Evolutionary conservation across 176 grass and related monocot species (phyloP).

Genomic region (Canna indica): DNA sequence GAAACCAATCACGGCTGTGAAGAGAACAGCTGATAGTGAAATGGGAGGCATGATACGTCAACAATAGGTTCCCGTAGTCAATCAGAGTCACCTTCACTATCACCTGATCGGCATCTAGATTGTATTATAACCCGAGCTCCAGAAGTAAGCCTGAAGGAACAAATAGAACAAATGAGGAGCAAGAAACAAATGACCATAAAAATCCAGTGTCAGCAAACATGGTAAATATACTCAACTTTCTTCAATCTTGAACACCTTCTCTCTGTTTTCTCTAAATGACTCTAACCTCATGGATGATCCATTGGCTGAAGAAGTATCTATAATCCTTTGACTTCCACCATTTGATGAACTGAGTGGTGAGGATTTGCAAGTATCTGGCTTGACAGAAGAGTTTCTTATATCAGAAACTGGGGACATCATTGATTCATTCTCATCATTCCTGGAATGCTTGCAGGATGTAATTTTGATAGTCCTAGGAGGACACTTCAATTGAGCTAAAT

Average conservation of each 20-base stretch:
- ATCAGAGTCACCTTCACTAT: conserved; percentile 58
- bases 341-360: conserved; percentile 62
- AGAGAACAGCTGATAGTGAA: conserved; percentile 10
- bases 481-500: conserved; percentile 50
- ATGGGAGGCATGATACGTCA: conserved; percentile 21
- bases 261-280: conserved; percentile 64
- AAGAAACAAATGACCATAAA: conserved; percentile 2
- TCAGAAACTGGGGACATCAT: conserved; percentile 42
- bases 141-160: conserved; percentile 76
- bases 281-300: conserved; percentile 56
- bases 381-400: conserved; percentile 31
- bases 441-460: conserved; percentile 57
- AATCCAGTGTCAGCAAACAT: neutral
- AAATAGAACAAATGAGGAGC: conserved; percentile 4
- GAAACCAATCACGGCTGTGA: neutral
- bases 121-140: conserved; percentile 89
- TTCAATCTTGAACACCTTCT: no score
- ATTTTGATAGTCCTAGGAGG: conserved; percentile 67
- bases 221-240: conserved; percentile 71
- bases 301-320: conserved; percentile 36
- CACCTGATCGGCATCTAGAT: conserved; percentile 49
- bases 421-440: conserved; percentile 30
- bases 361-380: conserved; percentile 43
- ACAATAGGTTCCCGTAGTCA: conserved; percentile 36
- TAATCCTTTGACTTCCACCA: conserved; percentile 54